Percentiles rank a stretch among this genome's conserved stretches.
phyloP scores from a whole-genome alignment of 768 basidiomycete species.

The Leccinum arenicola region DNA sequence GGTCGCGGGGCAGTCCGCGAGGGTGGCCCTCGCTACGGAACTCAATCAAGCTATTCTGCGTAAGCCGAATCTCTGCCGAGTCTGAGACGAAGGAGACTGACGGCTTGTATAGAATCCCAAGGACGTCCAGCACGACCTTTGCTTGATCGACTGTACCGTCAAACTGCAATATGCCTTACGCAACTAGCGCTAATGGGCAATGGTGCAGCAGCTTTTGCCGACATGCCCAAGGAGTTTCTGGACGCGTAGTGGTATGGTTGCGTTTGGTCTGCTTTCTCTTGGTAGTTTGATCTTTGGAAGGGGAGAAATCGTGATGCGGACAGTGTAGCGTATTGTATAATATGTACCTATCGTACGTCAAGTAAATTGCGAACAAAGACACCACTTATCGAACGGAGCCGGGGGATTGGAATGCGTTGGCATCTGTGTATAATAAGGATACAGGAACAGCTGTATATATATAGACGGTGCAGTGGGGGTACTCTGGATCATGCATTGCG shows the following conservation, averaged over 20 bases:
- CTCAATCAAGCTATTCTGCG: conserved; percentile 82
- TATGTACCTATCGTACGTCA: conserved; percentile 8
- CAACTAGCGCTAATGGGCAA: conserved; percentile 71
- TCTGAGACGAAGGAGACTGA: conserved; percentile 4
- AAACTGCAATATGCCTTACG: conserved; percentile 63
- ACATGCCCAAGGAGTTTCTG: conserved; percentile 72
- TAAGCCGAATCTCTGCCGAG: conserved; percentile 34
- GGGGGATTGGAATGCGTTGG: not conserved
- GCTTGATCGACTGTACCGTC: conserved; percentile 76
- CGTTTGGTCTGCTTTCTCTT: not conserved
- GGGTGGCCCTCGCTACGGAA: conserved; percentile 67
- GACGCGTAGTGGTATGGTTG: conserved; percentile 34
- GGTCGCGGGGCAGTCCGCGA: conserved; percentile 65
- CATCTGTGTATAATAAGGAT: conserved; percentile 27
- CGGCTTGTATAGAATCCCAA: conserved; percentile 59
- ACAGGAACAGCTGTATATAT: conserved; percentile 16
- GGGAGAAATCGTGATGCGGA: conserved; percentile 6
- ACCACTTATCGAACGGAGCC: conserved; percentile 8
- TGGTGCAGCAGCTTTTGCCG: conserved; percentile 79
- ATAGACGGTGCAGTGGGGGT: conserved; percentile 9
- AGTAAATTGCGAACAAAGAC: conserved; percentile 5
- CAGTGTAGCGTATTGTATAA: conserved; percentile 16
- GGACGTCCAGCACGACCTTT: conserved; percentile 68
- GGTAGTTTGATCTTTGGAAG: not conserved
- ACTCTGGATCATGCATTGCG: conserved; percentile 7